Evolutionary conservation across 768 basidiomycete genomes (phyloP), one percentile per base, ranked within the genome.

Genomic region (Termitomyces heimii): DNA sequence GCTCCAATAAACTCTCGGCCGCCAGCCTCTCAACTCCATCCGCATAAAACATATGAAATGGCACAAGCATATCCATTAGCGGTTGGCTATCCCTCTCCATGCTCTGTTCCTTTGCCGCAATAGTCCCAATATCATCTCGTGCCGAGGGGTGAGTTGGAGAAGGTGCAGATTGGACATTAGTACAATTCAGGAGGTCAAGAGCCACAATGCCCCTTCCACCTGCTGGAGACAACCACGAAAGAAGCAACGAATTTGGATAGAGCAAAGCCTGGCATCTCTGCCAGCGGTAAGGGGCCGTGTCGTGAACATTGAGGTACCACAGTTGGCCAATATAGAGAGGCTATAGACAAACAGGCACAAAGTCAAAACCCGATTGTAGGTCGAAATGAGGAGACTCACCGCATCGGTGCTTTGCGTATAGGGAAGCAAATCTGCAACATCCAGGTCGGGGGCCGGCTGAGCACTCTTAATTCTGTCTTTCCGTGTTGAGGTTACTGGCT

Each of bases 251-350:
- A 60, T 90, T 83, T n/a, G 84, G 91, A 65, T 89, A 95, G 1
- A 90, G 76, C 46, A 92, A 76, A 0, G 86, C 92, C 66, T 90
- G 89, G 65, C 84, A 94, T 60, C 91, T 80, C 72, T 86, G 83
- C 90, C 89, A 92, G 58, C 78, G 73, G 69, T 86, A 94, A 0
- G 89, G 89, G 22, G 87, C 83, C 4, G 81, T 67, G 0, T 88
- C 86, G 65, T 97, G 94, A 0, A 96, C 94, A 56, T 97, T 96
- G 54, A 97, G 82, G 67, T 94, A 97, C 88, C 92, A 96, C 0
- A 97, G 72, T 14, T 85, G 75, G 14, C 94, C 94, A 40, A 92
- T 88, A 56, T 91, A 86, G 13, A 92, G 75, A 4, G 94, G 93
- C 94, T 96, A 66, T n/a, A 63, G 53, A 54, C 52, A 63, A 65